A percentile compares a stretch with the other conserved stretches of the same genome.
Conservation (phyloP, 1,284 basidiomycete species). For the Rhizopogon hawkerae region DNA sequence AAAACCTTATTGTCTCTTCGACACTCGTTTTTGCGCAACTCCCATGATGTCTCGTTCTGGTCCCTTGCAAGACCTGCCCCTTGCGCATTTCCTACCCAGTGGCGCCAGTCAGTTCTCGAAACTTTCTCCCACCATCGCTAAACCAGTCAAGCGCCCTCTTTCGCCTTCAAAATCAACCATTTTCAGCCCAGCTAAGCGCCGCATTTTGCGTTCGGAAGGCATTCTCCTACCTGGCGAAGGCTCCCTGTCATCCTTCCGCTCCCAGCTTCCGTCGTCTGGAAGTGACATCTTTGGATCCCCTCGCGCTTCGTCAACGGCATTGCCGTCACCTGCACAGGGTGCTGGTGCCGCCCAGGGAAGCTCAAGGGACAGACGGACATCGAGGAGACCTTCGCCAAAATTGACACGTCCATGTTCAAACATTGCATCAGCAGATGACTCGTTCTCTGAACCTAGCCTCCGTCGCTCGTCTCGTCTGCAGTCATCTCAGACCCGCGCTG, state of each 20-base stretch:
- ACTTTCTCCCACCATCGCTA: constrained; percentile 16
- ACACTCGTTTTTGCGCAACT: constrained; percentile 11
- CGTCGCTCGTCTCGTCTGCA: constrained; percentile 13
- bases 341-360: background rate
- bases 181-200: constrained; percentile 59
- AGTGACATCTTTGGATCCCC: background rate
- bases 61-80: constrained; percentile 50
- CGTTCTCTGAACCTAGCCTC: background rate
- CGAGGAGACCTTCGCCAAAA: background rate
- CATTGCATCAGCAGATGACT: background rate
- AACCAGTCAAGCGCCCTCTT: constrained; percentile 39
- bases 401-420: background rate
- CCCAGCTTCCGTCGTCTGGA: constrained; percentile 1
- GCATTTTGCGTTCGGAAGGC: constrained; percentile 53
- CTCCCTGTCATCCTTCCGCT: constrained; percentile 5
- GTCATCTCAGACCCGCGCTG: background rate
- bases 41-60: constrained; percentile 30
- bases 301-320: background rate
- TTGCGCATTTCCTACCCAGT: constrained; percentile 42
- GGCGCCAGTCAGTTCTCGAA: constrained; percentile 14
- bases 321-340: background rate
- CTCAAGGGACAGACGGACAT: background rate
- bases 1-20: background rate
- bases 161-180: constrained; percentile 42
- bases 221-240: constrained; percentile 30